Evolutionary conservation across 1,284 basidiomycete species (phyloP), one percentile per base, ranked within the genome.

Genomic region (Coniferiporia sulphurascens): DNA sequence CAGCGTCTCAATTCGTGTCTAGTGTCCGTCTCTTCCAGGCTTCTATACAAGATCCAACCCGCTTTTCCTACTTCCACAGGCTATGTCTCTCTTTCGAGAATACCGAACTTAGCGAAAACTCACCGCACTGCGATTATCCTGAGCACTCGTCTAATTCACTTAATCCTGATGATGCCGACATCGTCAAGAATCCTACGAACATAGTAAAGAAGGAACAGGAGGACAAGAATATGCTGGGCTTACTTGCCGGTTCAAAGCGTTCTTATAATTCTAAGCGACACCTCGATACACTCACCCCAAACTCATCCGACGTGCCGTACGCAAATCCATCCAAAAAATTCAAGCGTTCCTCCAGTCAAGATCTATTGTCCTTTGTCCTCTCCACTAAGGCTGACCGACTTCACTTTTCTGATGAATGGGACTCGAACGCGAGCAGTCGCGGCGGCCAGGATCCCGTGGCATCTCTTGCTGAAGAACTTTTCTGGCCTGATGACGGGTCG

Each of bases 301-400:
- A 52, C 43, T 56, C 54, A n/a, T 49, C 51, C 13, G 44, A 48
- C 32, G 22, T 17, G 8, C 45, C 48, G 10, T 48, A 54, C 32
- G 46, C 17, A 7, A 17, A 27, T 13, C 60, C 56, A 13, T 7
- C 46, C 15, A 62, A 59, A 52, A 44, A 48, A 10, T 21, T 54
- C 44, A 61, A 62, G 38, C 56, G 60, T 22, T 62, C 60, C 10
- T 58, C 56, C 19, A 58, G 56, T 22, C 49, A 58, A n/a, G 15
- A 49, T 34, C 38, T 50, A 8, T 34, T 48, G 43, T 58, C 60
- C 35, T 62, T 62, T 46, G 56, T 62, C 4, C 52, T 62, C n/a
- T 62, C 60, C n/a, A 19, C 51, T 21, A 62, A 58, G 58, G 60
- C 56, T 41, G 60, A 62, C 9, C 34, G 44, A 34, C 52, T 62